Evolutionary conservation across 768 basidiomycete genomes (phyloP), one percentile per base, ranked within the genome.

Genomic region (Lactarius psammicola): DNA sequence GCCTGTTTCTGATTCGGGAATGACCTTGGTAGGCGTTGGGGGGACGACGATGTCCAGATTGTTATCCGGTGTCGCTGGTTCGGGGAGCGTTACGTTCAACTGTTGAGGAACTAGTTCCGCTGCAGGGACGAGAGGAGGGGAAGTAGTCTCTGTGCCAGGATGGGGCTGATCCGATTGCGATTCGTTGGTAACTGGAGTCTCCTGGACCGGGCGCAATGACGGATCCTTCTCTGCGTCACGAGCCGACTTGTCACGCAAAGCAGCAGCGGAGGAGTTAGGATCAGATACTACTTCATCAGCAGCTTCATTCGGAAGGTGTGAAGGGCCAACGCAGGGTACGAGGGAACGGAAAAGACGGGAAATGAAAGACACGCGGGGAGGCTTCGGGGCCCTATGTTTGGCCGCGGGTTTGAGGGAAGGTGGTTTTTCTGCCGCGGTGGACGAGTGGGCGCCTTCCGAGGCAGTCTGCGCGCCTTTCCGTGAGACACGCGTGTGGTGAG

Each of bases 1-100:
- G 67, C 88, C 93, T 8, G 94, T 93, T 77, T 95, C 94, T 10
- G 87, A 84, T 30, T 80, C 78, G 8, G 92, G 85, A 5, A 84
- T 72, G 6, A 84, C 71, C 66, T 81, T 79, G 18, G 80, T 80
- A 15, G 84, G 83, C 1, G 82, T 81, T 34, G 85, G 81, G 20
- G 84, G 81, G 4, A 82, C 70, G 60, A 82, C 46, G 60, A 82
- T 72, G 13, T 81, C 78, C 49, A 62, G 28, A 30, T 63, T 60
- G 18, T 69, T 73, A 62, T 80, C 81, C 28, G 63, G 40, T 28
- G 70, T 26, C n/a, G 74, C 57, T 18, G 74, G 63, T 2, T 71
- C 53, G 40, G 77, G 71, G 18, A 70, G 70, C 0, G 30, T 9
- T 36, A 75, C 69, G 5, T 72, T 70, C 28, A 74, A 69, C 53